Base-by-base conservation (phyloP, 2,329 filamentous ascomycete species). In the Aschersonia sp. region DNA sequence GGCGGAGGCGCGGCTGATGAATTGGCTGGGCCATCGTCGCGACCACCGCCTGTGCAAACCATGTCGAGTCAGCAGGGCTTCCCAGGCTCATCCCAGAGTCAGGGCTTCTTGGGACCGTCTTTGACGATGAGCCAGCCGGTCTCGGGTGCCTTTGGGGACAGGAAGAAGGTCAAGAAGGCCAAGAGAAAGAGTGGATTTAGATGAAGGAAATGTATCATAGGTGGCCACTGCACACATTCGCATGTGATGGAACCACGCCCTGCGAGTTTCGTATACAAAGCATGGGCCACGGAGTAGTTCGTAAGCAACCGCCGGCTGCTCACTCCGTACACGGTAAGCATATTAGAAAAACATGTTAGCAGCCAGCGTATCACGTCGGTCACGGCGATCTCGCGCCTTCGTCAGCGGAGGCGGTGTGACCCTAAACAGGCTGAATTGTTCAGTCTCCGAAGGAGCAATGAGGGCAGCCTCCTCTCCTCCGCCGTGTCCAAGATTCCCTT, bases 41-140 rank as follows among this genome's bases (percentile, higher is more conserved):
- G 51, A 20, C 52, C 52, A 28, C 49, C 52, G 4, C 54, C 58
- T 5, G 51, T 54, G 35, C 60, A 62, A 29, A 52, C 54, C 49
- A 59, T 65, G 65, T 66, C 64, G 9, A 67, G 65, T 44, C 65
- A 67, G 50, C 55, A 55, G 46, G 59, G 53, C 30, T 50, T 53
- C 5, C 59, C 59, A 1, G 55, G 51, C 46, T 67, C 63, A 30
- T 64, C 62, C 30, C 67, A 68, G 55, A 60, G 56, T 38, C 58
- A 62, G 40, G 57, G 52, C 1, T 46, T 54, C 2, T 47, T 56
- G 9, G 55, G 57, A 41, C 56, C 62, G n/a, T 55, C 57, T 3
- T 51, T 63, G 47, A 60, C 63, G n/a, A 71, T 71, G 64, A 72
- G 70, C 46, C 71, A 73, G 54, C 65, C 68, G 7, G 56, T 68